Evolutionary conservation across 75 land plant genomes (phyloP), one percentile per base, ranked within the genome.

Genomic region (Picea sitchensis): DNA sequence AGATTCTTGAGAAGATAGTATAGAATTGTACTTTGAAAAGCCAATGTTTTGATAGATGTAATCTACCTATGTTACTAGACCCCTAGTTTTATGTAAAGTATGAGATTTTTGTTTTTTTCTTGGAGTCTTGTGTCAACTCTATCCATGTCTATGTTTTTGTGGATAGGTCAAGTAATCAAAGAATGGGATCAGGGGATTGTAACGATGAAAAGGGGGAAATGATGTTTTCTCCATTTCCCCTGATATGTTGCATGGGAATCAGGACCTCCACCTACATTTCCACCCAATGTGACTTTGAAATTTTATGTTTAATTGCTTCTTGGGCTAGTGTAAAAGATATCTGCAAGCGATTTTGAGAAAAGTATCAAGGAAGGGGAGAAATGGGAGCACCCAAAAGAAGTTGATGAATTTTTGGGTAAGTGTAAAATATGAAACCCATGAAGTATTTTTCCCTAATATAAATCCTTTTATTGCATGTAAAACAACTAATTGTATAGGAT

Each of bases 151-250:
- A 14, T 79, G 41, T 26, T 41, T 36, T 4, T 64, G 36, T 7
- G 30, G 20, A 18, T 75, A 91, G 94, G 92, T 26, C 87, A 90
- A 86, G 94, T 90, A 26, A 92, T 90, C 3, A 85, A 81, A 82
- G 94, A 92, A 81, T 92, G 94, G 94, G 92, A 92, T 68, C 81
- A 76, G 47, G 94, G 92, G 3, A 90, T 90, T 76, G 82, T 82
- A n/a, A 92, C 92, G 1, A 92, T 92, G 90, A 92, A 88, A 83
- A 90, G 90, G 75, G 94, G 92, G 60, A 92, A 92, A 78, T 67
- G 94, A 92, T 0, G 38, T 90, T 20, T 87, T 91, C 84, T 89
- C 93, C 54, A 91, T 91, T 31, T 91, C 93, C 23, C 80, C 92
- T 0, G 86, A 85, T 18, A 74, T 90, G 36, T 26, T 26, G 94